Evolutionary conservation across 169 alveolate species (phyloP).

Genomic region (Perkinsus olseni): DNA sequence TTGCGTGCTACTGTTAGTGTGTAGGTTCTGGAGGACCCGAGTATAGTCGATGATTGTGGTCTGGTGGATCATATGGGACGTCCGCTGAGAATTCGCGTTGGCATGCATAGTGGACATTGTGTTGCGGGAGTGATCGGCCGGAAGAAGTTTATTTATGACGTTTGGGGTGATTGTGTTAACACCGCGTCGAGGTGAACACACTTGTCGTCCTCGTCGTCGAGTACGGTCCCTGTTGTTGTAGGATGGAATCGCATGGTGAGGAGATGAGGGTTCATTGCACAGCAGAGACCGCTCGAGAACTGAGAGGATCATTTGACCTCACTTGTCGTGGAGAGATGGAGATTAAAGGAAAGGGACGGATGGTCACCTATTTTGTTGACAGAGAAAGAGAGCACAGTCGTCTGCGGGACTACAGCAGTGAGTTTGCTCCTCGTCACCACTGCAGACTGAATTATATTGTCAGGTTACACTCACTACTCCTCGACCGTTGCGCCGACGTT

Average conservation of each 20-base stretch:
- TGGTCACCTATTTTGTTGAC: neutral
- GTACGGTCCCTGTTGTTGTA: too few species aligned
- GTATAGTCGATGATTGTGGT: neutral
- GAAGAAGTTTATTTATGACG: neutral
- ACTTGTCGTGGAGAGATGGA: neutral
- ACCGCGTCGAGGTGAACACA: neutral
- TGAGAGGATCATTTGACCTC: neutral
- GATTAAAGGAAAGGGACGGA: neutral
- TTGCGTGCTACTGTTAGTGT: neutral
- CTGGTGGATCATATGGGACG: neutral
- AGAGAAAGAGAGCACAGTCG: neutral
- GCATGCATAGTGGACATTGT: conserved; percentile 10
- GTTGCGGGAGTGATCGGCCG: conserved; percentile 14
- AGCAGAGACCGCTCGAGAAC: neutral
- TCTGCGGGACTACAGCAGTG: neutral
- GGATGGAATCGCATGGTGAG: neutral
- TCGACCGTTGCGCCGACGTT: too few species aligned
- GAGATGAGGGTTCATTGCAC: neutral
- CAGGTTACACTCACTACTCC: too few species aligned
- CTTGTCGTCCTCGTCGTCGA: neutral
- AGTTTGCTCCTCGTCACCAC: too few species aligned
- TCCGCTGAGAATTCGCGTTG: neutral
- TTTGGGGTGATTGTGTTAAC: conserved; percentile 13
- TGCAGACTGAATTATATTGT: too few species aligned
- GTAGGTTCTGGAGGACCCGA: neutral